A percentile compares a stretch with the other conserved stretches of the same genome.
Conservation (phyloP, 768 basidiomycete genomes). For the Tulasnella sp. region DNA sequence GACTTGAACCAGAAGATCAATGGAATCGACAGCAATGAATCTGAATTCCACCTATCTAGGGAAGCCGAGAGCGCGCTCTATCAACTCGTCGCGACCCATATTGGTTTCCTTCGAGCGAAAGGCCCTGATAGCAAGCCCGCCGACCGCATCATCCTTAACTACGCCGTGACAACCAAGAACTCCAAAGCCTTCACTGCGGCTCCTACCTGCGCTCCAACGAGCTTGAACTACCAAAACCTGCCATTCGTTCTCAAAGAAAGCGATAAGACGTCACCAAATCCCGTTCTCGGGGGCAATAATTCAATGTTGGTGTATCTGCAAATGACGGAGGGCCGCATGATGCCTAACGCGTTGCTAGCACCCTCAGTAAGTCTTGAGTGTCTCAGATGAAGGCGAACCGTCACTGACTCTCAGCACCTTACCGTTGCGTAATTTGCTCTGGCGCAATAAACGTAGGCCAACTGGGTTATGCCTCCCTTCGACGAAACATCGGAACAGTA, state of each 20-base stretch:
- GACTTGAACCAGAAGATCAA: not conserved
- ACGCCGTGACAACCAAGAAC: not conserved
- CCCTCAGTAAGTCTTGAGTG: no score
- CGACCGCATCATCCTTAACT: not conserved
- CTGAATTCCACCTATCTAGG: not conserved
- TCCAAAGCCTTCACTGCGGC: not conserved
- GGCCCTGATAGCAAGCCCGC: not conserved
- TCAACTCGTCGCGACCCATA: not conserved
- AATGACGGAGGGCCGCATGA: not conserved
- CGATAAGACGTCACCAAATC: not conserved
- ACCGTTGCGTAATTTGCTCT: no score
- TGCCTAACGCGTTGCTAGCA: no score
- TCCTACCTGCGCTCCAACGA: not conserved
- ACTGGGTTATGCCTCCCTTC: not conserved
- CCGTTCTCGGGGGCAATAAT: not conserved
- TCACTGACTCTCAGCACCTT: no score
- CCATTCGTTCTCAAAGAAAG: not conserved
- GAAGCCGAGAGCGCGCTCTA: not conserved
- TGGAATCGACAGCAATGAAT: not conserved
- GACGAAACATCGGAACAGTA: not conserved
- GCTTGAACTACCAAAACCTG: not conserved
- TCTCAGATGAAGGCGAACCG: no score
- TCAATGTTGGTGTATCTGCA: constrained; percentile 5
- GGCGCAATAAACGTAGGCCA: not conserved
- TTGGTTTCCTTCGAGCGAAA: not conserved